Percentiles rank a stretch among this genome's conserved stretches.
Evolutionary conservation across 148 eudicot genomes (phyloP).

Genomic region (Spergularia bocconei): DNA sequence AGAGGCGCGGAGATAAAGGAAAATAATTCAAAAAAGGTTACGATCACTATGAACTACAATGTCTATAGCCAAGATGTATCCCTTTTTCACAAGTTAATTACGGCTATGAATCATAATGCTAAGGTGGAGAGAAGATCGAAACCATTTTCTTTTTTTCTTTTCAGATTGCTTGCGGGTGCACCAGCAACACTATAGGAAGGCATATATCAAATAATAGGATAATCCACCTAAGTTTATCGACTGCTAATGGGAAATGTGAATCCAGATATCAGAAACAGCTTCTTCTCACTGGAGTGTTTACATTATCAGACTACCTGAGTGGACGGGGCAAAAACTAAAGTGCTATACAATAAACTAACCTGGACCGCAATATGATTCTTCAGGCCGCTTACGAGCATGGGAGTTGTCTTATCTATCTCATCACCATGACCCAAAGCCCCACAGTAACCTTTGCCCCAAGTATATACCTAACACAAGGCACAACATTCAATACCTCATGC

Average conservation of each 20-base stretch:
- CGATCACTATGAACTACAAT: too few species aligned
- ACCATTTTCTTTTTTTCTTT: too few species aligned
- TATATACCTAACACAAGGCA: slow-evolving; percentile 63
- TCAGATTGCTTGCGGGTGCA: too few species aligned
- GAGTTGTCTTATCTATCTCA: slow-evolving; percentile 87
- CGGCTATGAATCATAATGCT: too few species aligned
- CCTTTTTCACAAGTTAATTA: too few species aligned
- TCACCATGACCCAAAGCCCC: slow-evolving; percentile 97
- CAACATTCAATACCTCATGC: not conserved
- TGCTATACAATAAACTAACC: slow-evolving; percentile 35
- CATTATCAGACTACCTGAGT: not conserved
- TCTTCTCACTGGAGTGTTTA: not conserved
- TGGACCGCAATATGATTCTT: slow-evolving; percentile 73
- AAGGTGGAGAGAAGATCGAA: too few species aligned
- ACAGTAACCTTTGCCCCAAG: slow-evolving; percentile 99
- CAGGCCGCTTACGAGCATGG: slow-evolving; percentile 52
- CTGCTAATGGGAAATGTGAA: not conserved
- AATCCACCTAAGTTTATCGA: not conserved
- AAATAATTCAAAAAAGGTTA: too few species aligned
- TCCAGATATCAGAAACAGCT: not conserved
- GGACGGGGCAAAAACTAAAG: not conserved
- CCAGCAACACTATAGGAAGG: too few species aligned
- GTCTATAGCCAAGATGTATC: too few species aligned
- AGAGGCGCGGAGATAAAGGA: too few species aligned
- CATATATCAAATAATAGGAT: not conserved